Percentiles rank a stretch among this genome's conserved stretches.
Conservation (phyloP, 371 early-diverging fungal species). For the Mortierella sp. region DNA sequence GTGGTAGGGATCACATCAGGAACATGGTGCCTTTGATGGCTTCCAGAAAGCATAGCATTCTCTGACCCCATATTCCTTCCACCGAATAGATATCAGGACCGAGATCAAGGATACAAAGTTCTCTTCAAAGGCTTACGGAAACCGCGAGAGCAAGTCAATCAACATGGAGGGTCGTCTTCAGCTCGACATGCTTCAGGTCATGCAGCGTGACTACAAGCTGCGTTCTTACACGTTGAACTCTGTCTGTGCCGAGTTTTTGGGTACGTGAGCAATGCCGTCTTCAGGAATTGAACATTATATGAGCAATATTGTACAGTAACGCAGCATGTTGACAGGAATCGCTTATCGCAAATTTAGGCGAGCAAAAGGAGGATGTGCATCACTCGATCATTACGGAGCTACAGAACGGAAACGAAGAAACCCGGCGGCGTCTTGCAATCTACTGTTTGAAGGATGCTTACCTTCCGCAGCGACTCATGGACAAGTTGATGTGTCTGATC, state of each 20-base stretch:
- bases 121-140: slow-evolving; percentile 94
- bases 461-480: slow-evolving; percentile 97
- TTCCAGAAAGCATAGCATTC: background rate
- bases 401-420: slow-evolving; percentile 96
- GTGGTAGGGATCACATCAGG: slow-evolving; percentile 46
- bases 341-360: slow-evolving; percentile 66
- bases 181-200: slow-evolving; percentile 96
- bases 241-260: slow-evolving; percentile 97
- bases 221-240: slow-evolving; percentile 98
- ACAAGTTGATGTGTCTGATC: slow-evolving; percentile 97
- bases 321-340: background rate
- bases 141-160: slow-evolving; percentile 91
- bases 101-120: slow-evolving; percentile 91
- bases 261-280: slow-evolving; percentile 46
- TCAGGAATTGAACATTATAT: background rate
- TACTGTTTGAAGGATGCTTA: slow-evolving; percentile 99
- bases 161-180: slow-evolving; percentile 97
- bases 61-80: background rate
- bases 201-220: slow-evolving; percentile 98
- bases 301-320: background rate
- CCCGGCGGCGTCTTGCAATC: slow-evolving; percentile 97
- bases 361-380: slow-evolving; percentile 99
- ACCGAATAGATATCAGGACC: slow-evolving; percentile 62
- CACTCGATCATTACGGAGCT: slow-evolving; percentile 98
- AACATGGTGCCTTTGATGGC: background rate